These are phyloP conservation scores for Capsicum rhomboideum DNA, from an alignment of 257 asterid genomes.

Conservation along the genomic window DNA sequence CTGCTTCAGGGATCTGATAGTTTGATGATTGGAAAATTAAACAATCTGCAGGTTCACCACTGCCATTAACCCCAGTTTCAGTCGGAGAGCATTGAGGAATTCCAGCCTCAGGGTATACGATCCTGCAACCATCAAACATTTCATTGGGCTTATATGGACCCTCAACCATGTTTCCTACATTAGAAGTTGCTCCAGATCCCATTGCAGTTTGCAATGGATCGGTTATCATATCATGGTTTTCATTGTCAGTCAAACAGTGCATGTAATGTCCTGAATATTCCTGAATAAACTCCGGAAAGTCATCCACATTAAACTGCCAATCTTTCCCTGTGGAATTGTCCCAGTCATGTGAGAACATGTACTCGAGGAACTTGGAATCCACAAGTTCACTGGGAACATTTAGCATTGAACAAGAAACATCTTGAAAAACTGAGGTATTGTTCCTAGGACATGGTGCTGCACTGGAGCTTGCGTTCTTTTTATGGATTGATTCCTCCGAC, in stretches of 20 bases:
- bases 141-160: conserved; percentile 34
- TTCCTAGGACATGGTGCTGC: background rate
- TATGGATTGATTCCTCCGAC: conserved; percentile 25
- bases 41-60: conserved; percentile 28
- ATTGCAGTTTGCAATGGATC: conserved; percentile 26
- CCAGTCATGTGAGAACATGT: conserved; percentile 49
- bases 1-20: conserved; percentile 41
- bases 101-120: conserved; percentile 23
- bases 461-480: background rate
- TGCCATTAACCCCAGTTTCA: conserved; percentile 15
- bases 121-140: conserved; percentile 15
- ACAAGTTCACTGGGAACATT: conserved; percentile 39
- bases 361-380: conserved; percentile 34
- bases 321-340: conserved; percentile 39
- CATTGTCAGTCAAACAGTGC: conserved; percentile 29
- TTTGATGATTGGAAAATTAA: conserved; percentile 29
- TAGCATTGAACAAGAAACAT: conserved; percentile 26
- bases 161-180: conserved; percentile 29
- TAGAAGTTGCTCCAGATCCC: conserved; percentile 23
- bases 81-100: conserved; percentile 31
- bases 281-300: conserved; percentile 29
- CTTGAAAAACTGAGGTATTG: conserved; percentile 30
- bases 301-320: conserved; percentile 53
- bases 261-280: conserved; percentile 27
- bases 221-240: conserved; percentile 11